Base-by-base conservation (phyloP, 805 yeast genomes). In the Candida piceae region DNA sequence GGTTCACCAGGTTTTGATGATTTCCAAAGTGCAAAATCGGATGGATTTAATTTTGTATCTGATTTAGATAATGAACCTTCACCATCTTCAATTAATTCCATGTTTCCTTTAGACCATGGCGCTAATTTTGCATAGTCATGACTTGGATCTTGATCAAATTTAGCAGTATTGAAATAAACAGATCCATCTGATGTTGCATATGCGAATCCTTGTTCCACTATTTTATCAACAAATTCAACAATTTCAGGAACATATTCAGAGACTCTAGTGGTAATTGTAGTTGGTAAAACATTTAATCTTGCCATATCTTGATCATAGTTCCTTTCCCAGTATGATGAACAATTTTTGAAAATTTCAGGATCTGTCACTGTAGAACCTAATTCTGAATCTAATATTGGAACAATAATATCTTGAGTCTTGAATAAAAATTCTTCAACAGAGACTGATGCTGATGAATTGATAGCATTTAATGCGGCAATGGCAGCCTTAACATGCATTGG, bases 1-100 rank as follows among this genome's bases (percentile, higher is more conserved):
- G 98, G 98, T 65, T 93, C 98, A 51, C 98, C 98, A 7, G 95
- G 90, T 58, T 93, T 93, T 7, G 95, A 84, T 0, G 89, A 78
- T 59, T 93, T 93, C 98, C 98, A 93, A 24, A 93, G 70, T 1
- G 98, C 98, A 63, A 93, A 93, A 61, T 93, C 98, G 16, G 85
- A 83, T 2, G 83, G 62, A 38, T 78, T 80, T 49, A 70, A 74
- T 63, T 93, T 90, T 17, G 82, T 78, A 29, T 68, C 68, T 10
- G 71, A 63, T 13, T 51, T 55, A 39, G 55, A 50, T 36, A 90
- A 67, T 8, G 95, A 80, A 21, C 98, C 98, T 63, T 93, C 98
- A 40, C 96, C 98, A 50, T 93, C 98, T 36, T 81, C 82, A 38
- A 93, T 84, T 41, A 93, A 74, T 31, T 79, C 88, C 58, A 78